Conservation (phyloP, 2,329 filamentous ascomycete genomes). For the Eutypella sp. region DNA sequence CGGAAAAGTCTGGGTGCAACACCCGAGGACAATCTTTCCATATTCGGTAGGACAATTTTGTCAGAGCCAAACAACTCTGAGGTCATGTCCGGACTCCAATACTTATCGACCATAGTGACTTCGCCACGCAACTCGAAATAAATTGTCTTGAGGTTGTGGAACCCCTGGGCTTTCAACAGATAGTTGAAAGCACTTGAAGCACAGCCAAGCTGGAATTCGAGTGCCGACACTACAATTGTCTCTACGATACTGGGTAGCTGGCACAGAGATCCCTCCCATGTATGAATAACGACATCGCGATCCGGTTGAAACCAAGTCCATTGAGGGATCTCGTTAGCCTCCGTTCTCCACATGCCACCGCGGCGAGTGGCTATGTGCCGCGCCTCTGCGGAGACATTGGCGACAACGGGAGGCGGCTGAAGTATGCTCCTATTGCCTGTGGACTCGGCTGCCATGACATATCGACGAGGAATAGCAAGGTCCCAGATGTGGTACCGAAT, state of each 20-base stretch:
- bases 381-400: background rate
- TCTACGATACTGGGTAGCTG: background rate
- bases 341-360: background rate
- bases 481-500: background rate
- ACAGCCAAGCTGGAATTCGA: background rate
- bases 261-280: background rate
- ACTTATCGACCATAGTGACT: background rate
- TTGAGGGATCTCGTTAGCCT: background rate
- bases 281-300: background rate
- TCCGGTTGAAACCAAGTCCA: background rate
- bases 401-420: background rate
- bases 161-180: background rate
- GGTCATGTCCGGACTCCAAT: background rate
- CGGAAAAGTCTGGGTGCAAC: background rate
- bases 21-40: background rate
- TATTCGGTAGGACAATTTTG: background rate
- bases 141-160: background rate
- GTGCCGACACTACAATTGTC: background rate
- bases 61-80: background rate
- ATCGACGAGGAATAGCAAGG: background rate
- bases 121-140: background rate
- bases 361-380: background rate
- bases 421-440: background rate
- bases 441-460: background rate
- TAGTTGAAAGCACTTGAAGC: background rate